phyloP scores from a whole-genome alignment of 2,329 filamentous ascomycete species.

The Aureobasidium zeae region DNA sequence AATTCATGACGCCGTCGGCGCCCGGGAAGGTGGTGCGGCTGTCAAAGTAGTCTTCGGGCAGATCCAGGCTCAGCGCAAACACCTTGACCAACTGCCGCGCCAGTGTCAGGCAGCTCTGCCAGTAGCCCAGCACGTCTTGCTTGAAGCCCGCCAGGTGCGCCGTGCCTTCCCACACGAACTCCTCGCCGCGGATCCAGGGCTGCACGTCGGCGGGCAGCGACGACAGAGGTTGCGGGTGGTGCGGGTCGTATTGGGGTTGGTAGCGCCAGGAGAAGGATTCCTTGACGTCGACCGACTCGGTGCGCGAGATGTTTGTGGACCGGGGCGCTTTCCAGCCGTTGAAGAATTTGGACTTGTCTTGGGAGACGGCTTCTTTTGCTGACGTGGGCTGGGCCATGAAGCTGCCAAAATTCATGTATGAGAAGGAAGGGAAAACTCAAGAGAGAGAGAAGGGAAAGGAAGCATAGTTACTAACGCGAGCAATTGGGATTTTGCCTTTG shows the following conservation, averaged over 20 bases:
- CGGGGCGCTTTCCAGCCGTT: constrained; percentile 37
- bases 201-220: constrained; percentile 34
- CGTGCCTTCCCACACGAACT: constrained; percentile 46
- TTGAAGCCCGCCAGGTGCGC: constrained; percentile 42
- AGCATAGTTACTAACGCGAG: neutral
- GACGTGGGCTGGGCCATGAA: constrained; percentile 43
- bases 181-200: constrained; percentile 31
- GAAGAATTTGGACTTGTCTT: constrained; percentile 33
- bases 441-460: neutral
- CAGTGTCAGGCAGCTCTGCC: constrained; percentile 18
- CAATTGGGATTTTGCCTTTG: constrained; percentile 16
- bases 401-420: too few relatives aligned
- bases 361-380: constrained; percentile 32
- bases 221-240: constrained; percentile 23
- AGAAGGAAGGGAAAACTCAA: too few relatives aligned
- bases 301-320: constrained; percentile 18
- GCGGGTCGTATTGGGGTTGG: constrained; percentile 44
- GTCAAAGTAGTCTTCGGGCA: constrained; percentile 36
- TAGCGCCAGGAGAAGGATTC: constrained; percentile 39
- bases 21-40: constrained; percentile 18
- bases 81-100: constrained; percentile 32
- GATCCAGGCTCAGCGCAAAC: constrained; percentile 35
- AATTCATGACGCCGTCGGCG: constrained; percentile 26
- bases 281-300: constrained; percentile 26
- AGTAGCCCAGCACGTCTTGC: constrained; percentile 40